phyloP scores from a whole-genome alignment of 2,329 filamentous ascomycete species.

The Corynespora cassiicola region DNA sequence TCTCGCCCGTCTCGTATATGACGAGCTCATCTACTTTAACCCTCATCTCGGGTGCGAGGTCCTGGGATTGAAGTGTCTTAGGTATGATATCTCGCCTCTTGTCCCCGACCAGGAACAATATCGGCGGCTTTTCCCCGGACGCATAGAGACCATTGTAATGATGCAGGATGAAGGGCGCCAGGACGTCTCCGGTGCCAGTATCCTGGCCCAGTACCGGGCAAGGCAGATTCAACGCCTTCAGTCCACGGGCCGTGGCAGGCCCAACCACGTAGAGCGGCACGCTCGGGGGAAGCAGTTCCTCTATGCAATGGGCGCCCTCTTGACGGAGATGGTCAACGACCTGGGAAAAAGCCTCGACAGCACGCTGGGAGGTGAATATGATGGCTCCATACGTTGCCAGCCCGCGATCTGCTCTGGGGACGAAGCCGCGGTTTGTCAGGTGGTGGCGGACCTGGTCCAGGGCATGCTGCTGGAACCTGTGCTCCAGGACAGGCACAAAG shows the following conservation, averaged over 20 bases:
- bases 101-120: slow-evolving; percentile 91
- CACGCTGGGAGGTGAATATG: slow-evolving; percentile 83
- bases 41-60: slow-evolving; percentile 56
- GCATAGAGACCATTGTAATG: slow-evolving; percentile 67
- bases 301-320: slow-evolving; percentile 26
- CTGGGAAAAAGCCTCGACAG: slow-evolving; percentile 77
- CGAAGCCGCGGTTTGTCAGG: slow-evolving; percentile 55
- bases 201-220: slow-evolving; percentile 77
- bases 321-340: slow-evolving; percentile 64
- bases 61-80: slow-evolving; percentile 70
- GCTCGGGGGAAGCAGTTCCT: slow-evolving; percentile 51
- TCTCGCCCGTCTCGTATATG: slow-evolving; percentile 86
- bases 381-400: slow-evolving; percentile 72
- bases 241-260: slow-evolving; percentile 78
- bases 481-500: slow-evolving; percentile 80
- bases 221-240: slow-evolving; percentile 60
- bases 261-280: slow-evolving; percentile 80
- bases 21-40: slow-evolving; percentile 79
- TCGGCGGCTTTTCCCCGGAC: slow-evolving; percentile 58
- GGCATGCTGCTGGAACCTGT: slow-evolving; percentile 68
- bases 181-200: slow-evolving; percentile 81
- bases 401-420: slow-evolving; percentile 14
- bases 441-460: slow-evolving; percentile 60
- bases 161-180: slow-evolving; percentile 78
- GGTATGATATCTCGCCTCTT: slow-evolving; percentile 90